Evolutionary conservation across 768 basidiomycete genomes (phyloP), one percentile per base, ranked within the genome.

Genomic region (Pleurotus pulmonarius): DNA sequence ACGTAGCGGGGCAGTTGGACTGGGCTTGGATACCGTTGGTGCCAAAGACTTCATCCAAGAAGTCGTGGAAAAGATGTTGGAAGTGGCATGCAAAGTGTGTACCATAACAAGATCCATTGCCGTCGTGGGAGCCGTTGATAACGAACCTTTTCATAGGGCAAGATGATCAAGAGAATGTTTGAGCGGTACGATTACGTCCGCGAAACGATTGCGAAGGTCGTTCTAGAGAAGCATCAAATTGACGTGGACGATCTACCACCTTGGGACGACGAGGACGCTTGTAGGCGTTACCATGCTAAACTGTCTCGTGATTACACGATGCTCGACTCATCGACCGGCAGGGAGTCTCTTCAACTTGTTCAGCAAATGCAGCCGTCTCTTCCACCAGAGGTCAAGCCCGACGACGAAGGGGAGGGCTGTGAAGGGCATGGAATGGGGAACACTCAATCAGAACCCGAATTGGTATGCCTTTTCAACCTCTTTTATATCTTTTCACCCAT

Each of bases 1-100:
- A 25, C 51, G 51, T 24, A 16, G n/a, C 38, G 51, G 51, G 11
- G 51, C 51, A 20, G 39, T 53, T 41, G 59, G 62, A 40, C 78
- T 81, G 64, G 75, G 73, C 46, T 72, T 85, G 69, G 69, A 64
- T 62, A 55, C 29, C 48, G 64, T 65, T 41, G 82, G 80, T 22
- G 67, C 83, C 24, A 69, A 71, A 46, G 65, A 67, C 5, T 71
- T 90, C 24, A 73, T 85, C 7, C 73, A 79, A 61, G 83, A 88
- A n/a, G 82, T 88, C 38, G 80, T 81, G 5, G 66, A 75, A 49
- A 75, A 74, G 55, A 87, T 83, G 65, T 69, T 90, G 49, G 83
- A 82, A 64, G 75, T 84, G 49, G 80, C 82, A 7, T 85, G 83
- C 76, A 82, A 82, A 72, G 79, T 81, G 59, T 52, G 71, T 60